Evolutionary conservation across 805 yeast genomes (phyloP).

Genomic region (Candida xiaguanensis): DNA sequence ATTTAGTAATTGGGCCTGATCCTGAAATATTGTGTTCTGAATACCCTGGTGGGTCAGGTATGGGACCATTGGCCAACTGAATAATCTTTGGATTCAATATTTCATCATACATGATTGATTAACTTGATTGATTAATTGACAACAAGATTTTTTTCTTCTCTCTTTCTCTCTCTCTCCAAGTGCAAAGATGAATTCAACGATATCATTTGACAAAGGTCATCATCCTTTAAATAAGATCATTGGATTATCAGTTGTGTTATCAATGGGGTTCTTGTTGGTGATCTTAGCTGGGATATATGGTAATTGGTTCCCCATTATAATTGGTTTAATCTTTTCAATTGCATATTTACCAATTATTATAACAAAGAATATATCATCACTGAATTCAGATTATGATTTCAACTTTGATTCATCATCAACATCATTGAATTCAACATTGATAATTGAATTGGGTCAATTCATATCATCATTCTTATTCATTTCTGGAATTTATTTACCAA

Average conservation of each 20-base stretch:
- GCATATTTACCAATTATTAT: slow-evolving; percentile 39
- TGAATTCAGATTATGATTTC: slow-evolving; percentile 39
- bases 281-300: slow-evolving; percentile 83
- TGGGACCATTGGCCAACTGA: neutral
- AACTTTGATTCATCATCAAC: slow-evolving; percentile 38
- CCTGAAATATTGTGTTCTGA: slow-evolving; percentile 1
- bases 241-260: slow-evolving; percentile 70
- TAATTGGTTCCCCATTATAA: slow-evolving; percentile 87
- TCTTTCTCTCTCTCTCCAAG: neutral
- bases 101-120: no score
- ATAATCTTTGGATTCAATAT: neutral
- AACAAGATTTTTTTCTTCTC: no score
- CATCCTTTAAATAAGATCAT: slow-evolving; percentile 78
- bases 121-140: no score
- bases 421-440: slow-evolving; percentile 28
- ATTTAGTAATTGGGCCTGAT: no score
- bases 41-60: slow-evolving; percentile 15
- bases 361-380: slow-evolving; percentile 21
- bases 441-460: slow-evolving; percentile 79
- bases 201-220: slow-evolving; percentile 21
- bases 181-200: slow-evolving; percentile 20
- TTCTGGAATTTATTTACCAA: slow-evolving; percentile 70
- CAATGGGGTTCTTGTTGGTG: slow-evolving; percentile 85
- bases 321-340: slow-evolving; percentile 41
- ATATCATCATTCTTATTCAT: slow-evolving; percentile 72